Evolutionary conservation across 2,329 filamentous ascomycete species (phyloP).

Genomic region (Beauveria rudraprayagi): DNA sequence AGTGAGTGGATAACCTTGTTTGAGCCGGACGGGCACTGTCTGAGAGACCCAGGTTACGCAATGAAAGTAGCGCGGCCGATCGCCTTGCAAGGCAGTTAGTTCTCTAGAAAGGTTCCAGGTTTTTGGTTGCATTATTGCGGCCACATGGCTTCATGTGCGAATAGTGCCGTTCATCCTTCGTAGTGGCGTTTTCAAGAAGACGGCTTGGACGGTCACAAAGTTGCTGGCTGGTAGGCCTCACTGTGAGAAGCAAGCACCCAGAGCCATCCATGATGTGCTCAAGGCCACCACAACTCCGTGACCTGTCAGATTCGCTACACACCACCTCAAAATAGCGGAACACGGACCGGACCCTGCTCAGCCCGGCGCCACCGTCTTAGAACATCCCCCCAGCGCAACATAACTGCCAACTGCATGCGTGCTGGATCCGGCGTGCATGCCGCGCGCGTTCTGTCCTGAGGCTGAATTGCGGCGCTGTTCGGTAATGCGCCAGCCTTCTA

Average conservation of each 20-base stretch:
- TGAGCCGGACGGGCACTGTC: not conserved
- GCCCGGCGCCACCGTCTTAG: slow-evolving; percentile 6
- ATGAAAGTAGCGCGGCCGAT: not conserved
- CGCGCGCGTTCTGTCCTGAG: not conserved
- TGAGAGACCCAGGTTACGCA: not conserved
- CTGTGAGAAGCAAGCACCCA: not conserved
- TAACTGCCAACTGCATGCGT: too few species aligned
- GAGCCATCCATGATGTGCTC: not conserved
- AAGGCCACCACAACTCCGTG: not conserved
- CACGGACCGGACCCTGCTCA: slow-evolving; percentile 10
- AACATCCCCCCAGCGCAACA: not conserved
- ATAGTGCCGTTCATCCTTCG: not conserved
- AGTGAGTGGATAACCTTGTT: not conserved
- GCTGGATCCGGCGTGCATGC: not conserved
- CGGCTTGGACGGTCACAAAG: too few species aligned
- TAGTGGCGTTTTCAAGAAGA: not conserved
- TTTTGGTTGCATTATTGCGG: not conserved
- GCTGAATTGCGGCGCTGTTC: not conserved
- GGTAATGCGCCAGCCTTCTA: not conserved
- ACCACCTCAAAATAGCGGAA: slow-evolving; percentile 2
- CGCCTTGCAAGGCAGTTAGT: not conserved
- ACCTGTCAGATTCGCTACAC: slow-evolving; percentile 7
- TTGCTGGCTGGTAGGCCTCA: not conserved
- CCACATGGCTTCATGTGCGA: not conserved
- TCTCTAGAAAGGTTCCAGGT: not conserved